Percentiles rank a stretch among this genome's conserved stretches.
These are phyloP conservation scores for Hemisphaericaspora xylofermentans DNA, from an alignment of 1,139 yeast species.

Conservation along the genomic window DNA sequence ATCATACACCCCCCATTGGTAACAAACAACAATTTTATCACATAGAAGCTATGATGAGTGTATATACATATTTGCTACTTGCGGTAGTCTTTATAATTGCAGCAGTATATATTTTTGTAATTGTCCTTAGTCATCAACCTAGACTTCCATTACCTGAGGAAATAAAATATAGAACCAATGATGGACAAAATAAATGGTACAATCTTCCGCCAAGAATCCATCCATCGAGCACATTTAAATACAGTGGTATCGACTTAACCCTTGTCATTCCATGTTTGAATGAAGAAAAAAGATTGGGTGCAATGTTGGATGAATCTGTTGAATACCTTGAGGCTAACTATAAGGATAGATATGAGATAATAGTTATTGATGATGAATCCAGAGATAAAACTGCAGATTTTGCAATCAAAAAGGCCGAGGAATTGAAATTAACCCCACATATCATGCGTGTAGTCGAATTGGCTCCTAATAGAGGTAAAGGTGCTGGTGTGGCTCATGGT, in stretches of 20 bases:
- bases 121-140: conserved; percentile 62
- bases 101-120: conserved; percentile 40
- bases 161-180: conserved; percentile 47
- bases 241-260: conserved; percentile 50
- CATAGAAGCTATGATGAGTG: no score
- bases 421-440: conserved; percentile 53
- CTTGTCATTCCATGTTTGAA: conserved; percentile 91
- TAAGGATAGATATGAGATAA: conserved; percentile 58
- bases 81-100: conserved; percentile 7
- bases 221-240: conserved; percentile 20
- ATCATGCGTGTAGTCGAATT: conserved; percentile 68
- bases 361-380: conserved; percentile 92
- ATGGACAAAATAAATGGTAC: conserved; percentile 17
- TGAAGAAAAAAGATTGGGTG: conserved; percentile 69
- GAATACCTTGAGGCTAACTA: conserved; percentile 46
- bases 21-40: no score
- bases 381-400: conserved; percentile 73
- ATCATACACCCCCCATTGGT: no score
- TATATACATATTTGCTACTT: not conserved
- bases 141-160: conserved; percentile 56
- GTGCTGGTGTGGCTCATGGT: conserved; percentile 98
- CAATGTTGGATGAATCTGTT: conserved; percentile 78
- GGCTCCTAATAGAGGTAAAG: conserved; percentile 83
- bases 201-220: conserved; percentile 30
- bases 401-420: conserved; percentile 65